Evolutionary conservation across 805 yeast species (phyloP), one percentile per base, ranked within the genome.

Genomic region (Wickerhamiella azymoides): DNA sequence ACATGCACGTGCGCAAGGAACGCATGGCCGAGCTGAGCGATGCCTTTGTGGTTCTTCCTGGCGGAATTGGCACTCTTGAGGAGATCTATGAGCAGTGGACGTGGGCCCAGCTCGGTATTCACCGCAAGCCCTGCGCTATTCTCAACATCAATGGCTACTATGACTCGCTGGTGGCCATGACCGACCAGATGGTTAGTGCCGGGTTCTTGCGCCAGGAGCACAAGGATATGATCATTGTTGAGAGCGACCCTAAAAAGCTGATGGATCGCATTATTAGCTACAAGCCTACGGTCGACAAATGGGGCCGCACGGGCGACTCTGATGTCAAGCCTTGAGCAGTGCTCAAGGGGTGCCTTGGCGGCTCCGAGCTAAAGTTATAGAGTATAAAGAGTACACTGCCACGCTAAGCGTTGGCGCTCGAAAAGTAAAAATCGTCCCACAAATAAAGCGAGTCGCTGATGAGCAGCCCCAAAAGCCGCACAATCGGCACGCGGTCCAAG

Each of bases 21-120:
- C 55, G 81, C 68, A 85, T 85, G 95, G 93, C 86, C 25, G 71
- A 74, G 57, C 88, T 81, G 61, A 79, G 89, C n/a, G 77, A 77
- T 53, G 93, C 89, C 0, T 85, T 85, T 62, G 74, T 85, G 39
- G 94, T 94, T 0, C 70, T 85, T 66, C 94, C 95, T 11, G 95
- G 95, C 51, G 95, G 95, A 2, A 84, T 77, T 60, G 95, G 95
- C 43, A 84, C 94, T 7, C 64, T 84, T 58, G 95, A 85, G 63
- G 95, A 85, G 64, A 69, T 85, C 50, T 78, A 84, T 79, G 95
- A 85, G 66, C 80, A 84, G 46, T 80, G 81, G 49, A 85, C 95
- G 3, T 85, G 95, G 95, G 76, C 78, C 42, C 95, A 85, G 67
- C 70, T 85, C 55, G 92, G 88, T 28, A 84, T 85, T 53, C 95